phyloP scores from a whole-genome alignment of 2,329 filamentous ascomycete genomes.

The Ustulina deusta region DNA sequence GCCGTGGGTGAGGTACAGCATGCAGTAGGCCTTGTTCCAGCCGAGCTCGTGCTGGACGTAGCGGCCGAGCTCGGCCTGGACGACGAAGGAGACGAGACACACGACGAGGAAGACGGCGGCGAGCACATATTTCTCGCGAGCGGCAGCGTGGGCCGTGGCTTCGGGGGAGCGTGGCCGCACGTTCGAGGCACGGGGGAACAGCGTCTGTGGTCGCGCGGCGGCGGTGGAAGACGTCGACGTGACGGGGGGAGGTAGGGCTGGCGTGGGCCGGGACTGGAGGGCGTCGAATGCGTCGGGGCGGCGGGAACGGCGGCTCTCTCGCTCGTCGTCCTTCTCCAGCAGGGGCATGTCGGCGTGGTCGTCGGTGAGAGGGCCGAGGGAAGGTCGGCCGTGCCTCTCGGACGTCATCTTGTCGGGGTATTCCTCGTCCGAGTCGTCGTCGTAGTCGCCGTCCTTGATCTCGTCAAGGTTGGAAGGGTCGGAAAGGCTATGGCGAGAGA shows the following conservation, averaged over 20 bases:
- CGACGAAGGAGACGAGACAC: constrained; percentile 86
- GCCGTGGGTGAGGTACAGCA: constrained; percentile 97
- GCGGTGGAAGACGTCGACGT: constrained; percentile 49
- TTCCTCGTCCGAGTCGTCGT: constrained; percentile 48
- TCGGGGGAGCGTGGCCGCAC: constrained; percentile 84
- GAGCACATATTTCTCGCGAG: constrained; percentile 85
- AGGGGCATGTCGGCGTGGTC: constrained; percentile 60
- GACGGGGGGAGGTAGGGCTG: constrained; percentile 44
- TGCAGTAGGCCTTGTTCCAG: constrained; percentile 99
- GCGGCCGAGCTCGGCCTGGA: constrained; percentile 95
- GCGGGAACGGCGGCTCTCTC: constrained; percentile 47
- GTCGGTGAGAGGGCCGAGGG: constrained; percentile 60
- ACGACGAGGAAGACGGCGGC: constrained; percentile 85
- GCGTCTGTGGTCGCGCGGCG: constrained; percentile 53
- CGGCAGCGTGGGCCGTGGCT: constrained; percentile 71
- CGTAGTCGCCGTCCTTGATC: constrained; percentile 32
- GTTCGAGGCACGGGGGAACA: constrained; percentile 69
- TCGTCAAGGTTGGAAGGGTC: constrained; percentile 36
- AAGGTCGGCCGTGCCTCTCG: constrained; percentile 56
- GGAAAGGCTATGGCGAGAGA: constrained; percentile 42
- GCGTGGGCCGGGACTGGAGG: constrained; percentile 43
- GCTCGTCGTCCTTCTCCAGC: constrained; percentile 53
- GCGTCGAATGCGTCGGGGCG: constrained; percentile 36
- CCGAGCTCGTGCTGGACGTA: constrained; percentile 92
- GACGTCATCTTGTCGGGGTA: constrained; percentile 45